Evolutionary conservation across 2,329 filamentous ascomycete genomes (phyloP), one percentile per base, ranked within the genome.

Genomic region (Neonectria magnoliae): DNA sequence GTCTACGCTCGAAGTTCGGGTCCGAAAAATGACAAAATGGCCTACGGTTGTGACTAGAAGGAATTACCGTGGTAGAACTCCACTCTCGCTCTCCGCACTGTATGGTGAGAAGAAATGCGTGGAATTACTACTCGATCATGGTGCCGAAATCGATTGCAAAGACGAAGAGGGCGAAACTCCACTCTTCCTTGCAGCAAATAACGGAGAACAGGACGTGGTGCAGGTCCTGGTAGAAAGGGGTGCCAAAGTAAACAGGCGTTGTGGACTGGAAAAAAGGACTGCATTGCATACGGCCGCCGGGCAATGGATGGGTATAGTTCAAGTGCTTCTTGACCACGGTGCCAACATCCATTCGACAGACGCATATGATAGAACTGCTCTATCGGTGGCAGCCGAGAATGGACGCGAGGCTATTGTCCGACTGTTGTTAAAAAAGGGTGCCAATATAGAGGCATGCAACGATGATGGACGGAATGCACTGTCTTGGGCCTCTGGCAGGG

Each of bases 171-270:
- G 38, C n/a, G 1, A 4, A 13, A 42, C 38, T 9, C 38, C 38
- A 5, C n/a, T 42, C n/a, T 11, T 18, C 3, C n/a, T 5, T 5
- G 38, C 38, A 18, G n/a, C 38, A n/a, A 3, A 5, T 2, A 1
- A 0, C 2, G n/a, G 9, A 2, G 0, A 20, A 9, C n/a, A 18
- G 3, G 8, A n/a, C 8, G n/a, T 9, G n/a, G 38, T 42, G n/a
- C 38, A 42, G 11, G 9, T 42, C n/a, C n/a, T 38, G 36, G 9
- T 38, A n/a, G 36, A 38, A 2, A 38, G 7, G 36, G 36, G 36
- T 38, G 36, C 36, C 7, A 38, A 38, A 36, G 5, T 16, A 13
- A 36, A 36, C 33, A 36, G 5, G 33, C 33, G 33, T 36, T 10
- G 0, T 29, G 33, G 33, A 13, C 9, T 2, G 1, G 5, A 36